Percentiles rank a stretch among this genome's conserved stretches.
Conservation (phyloP, 2,329 filamentous ascomycete genomes). For the Sclerotinia subarctica region DNA sequence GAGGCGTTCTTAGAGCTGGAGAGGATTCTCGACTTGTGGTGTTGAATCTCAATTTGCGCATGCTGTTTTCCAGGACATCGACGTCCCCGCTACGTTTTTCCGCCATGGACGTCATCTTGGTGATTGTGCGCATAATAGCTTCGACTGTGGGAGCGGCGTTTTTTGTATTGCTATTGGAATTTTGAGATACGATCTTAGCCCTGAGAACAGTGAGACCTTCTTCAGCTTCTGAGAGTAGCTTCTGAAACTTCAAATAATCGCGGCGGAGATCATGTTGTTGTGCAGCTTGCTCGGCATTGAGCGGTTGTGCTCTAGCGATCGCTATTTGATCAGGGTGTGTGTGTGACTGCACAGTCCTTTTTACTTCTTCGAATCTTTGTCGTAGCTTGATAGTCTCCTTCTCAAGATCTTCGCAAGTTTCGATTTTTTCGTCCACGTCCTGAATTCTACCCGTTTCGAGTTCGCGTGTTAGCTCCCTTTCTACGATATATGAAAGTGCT, state of each 20-base stretch:
- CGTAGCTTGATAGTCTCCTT: constrained; percentile 70
- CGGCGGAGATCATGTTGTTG: constrained; percentile 81
- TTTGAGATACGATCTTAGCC: constrained; percentile 65
- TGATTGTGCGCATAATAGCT: constrained; percentile 85
- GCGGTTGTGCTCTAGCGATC: constrained; percentile 64
- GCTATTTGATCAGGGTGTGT: constrained; percentile 65
- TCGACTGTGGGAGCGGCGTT: constrained; percentile 72
- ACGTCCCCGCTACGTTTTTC: constrained; percentile 90
- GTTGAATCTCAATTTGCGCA: constrained; percentile 65
- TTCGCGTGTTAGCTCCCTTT: constrained; percentile 59
- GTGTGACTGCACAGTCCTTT: constrained; percentile 67
- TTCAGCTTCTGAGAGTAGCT: constrained; percentile 73
- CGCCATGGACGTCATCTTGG: constrained; percentile 87
- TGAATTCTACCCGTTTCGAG: constrained; percentile 67
- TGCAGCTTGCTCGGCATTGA: constrained; percentile 79
- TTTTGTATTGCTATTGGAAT: constrained; percentile 50
- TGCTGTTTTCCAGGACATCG: constrained; percentile 82
- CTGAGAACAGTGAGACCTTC: constrained; percentile 75
- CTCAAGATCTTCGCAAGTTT: constrained; percentile 63
- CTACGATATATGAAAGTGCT: constrained; percentile 62
- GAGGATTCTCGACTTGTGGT: constrained; percentile 45
- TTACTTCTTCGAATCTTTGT: constrained; percentile 73
- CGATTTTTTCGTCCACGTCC: constrained; percentile 65
- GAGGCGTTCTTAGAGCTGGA: constrained; percentile 42
- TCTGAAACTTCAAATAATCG: constrained; percentile 70